These are phyloP conservation scores for Spathaspora gorwiae DNA, from an alignment of 805 yeast species.

Conservation along the genomic window DNA sequence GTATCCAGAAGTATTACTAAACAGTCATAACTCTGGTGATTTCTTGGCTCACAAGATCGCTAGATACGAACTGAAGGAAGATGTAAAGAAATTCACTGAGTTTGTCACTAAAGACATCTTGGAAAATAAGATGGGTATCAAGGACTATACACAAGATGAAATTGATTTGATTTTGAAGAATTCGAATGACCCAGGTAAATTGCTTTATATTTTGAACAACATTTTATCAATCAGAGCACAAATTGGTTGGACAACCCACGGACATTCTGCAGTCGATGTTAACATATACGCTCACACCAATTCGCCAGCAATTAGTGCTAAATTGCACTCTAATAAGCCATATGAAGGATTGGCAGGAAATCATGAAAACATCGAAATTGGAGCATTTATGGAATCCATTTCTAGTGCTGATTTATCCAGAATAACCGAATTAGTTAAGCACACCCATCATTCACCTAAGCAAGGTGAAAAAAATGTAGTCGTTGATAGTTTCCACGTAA, in stretches of 20 bases:
- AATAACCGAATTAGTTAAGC: constrained; percentile 47
- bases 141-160: constrained; percentile 54
- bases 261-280: constrained; percentile 94
- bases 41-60: constrained; percentile 48
- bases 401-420: constrained; percentile 44
- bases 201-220: constrained; percentile 55
- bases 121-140: constrained; percentile 62
- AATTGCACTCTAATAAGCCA: constrained; percentile 25
- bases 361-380: constrained; percentile 84
- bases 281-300: constrained; percentile 81
- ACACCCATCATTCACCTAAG: constrained; percentile 45
- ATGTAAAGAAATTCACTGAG: constrained; percentile 21
- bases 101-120: constrained; percentile 55
- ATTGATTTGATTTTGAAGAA: constrained; percentile 16
- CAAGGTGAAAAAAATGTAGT: background rate
- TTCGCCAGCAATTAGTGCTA: constrained; percentile 38
- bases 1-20: constrained; percentile 73
- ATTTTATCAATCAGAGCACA: constrained; percentile 79
- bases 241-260: constrained; percentile 96
- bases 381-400: constrained; percentile 60
- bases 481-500: constrained; percentile 5
- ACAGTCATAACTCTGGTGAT: constrained; percentile 77
- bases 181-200: constrained; percentile 23
- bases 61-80: constrained; percentile 22
- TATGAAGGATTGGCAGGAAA: constrained; percentile 60